A percentile compares a stretch with the other conserved stretches of the same genome.
phyloP scores from a whole-genome alignment of 768 basidiomycete species.

The Amanita jacksonii region DNA sequence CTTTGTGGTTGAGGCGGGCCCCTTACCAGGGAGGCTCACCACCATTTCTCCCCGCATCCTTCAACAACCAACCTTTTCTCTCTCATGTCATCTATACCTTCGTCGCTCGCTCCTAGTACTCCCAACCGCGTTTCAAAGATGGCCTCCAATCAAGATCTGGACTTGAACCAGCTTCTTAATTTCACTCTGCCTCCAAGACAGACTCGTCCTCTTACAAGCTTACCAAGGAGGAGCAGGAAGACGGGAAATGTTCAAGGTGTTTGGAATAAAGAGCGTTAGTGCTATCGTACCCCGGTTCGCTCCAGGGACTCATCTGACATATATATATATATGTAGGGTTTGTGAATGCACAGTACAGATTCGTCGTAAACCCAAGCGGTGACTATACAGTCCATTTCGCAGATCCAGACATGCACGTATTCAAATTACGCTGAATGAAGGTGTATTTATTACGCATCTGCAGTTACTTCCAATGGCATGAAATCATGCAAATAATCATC shows the following conservation, averaged over 20 bases:
- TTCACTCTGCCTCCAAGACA: conserved; percentile 90
- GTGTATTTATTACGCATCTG: conserved; percentile 11
- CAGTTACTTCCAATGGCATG: conserved; percentile 94
- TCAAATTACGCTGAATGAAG: conserved; percentile 7
- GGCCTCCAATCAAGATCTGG: conserved; percentile 50
- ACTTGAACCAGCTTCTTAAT: conserved; percentile 81
- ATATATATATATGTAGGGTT: conserved; percentile 47
- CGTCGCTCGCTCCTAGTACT: conserved; percentile 25
- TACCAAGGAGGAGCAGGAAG: conserved; percentile 73
- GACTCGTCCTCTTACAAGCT: conserved; percentile 39
- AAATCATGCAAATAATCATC: conserved; percentile 91
- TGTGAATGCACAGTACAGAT: conserved; percentile 93
- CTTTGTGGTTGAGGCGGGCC: conserved; percentile 28
- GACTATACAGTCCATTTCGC: conserved; percentile 92
- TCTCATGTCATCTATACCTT: conserved; percentile 29
- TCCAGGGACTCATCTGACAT: conserved; percentile 13
- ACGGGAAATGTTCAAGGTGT: conserved; percentile 51
- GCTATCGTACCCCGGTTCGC: conserved; percentile 3
- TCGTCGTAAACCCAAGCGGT: conserved; percentile 90
- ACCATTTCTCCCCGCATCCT: conserved; percentile 18
- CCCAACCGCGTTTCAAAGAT: conserved; percentile 61
- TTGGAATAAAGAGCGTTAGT: conserved; percentile 92
- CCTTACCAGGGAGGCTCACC: conserved; percentile 35
- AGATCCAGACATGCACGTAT: conserved; percentile 88
- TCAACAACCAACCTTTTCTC: no score